Evolutionary conservation across 257 asterid species (phyloP).

Genomic region (Marsdenia floribunda): DNA sequence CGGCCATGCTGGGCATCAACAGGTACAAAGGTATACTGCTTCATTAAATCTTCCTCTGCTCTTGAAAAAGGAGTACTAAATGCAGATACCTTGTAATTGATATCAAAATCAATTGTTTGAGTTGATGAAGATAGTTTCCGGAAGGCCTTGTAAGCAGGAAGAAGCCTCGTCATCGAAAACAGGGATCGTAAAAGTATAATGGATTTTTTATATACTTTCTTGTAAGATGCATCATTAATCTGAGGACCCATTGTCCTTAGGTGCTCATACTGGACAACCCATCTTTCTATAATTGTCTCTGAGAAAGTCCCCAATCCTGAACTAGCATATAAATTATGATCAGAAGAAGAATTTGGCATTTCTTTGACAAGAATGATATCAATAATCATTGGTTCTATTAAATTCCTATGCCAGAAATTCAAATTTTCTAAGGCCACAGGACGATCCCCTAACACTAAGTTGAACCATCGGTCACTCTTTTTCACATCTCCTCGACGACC

Average conservation of each 20-base stretch:
- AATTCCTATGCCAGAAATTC: conserved; percentile 83
- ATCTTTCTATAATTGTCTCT: conserved; percentile 86
- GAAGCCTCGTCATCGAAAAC: conserved; percentile 78
- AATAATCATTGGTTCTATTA: conserved; percentile 88
- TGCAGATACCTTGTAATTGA: conserved; percentile 76
- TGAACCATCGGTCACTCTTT: conserved; percentile 91
- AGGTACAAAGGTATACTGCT: conserved; percentile 60
- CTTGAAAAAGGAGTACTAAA: conserved; percentile 74
- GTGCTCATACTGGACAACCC: conserved; percentile 79
- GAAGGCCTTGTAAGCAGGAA: conserved; percentile 86
- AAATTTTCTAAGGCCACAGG: conserved; percentile 83
- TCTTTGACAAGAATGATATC: conserved; percentile 83
- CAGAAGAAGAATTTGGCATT: conserved; percentile 30
- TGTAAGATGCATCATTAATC: conserved; percentile 56
- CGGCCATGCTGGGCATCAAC: conserved; percentile 85
- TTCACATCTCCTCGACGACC: conserved; percentile 55
- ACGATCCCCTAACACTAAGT: conserved; percentile 76
- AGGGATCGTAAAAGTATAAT: conserved; percentile 72
- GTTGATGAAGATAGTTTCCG: conserved; percentile 55
- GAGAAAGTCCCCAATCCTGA: conserved; percentile 35
- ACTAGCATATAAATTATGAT: conserved; percentile 23
- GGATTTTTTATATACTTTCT: conserved; percentile 76
- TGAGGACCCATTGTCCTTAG: conserved; percentile 54
- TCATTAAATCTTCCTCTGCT: conserved; percentile 68
- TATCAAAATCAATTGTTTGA: conserved; percentile 69